phyloP scores from a whole-genome alignment of 2,329 filamentous ascomycete species.

The Rugonectria rugulosa region DNA sequence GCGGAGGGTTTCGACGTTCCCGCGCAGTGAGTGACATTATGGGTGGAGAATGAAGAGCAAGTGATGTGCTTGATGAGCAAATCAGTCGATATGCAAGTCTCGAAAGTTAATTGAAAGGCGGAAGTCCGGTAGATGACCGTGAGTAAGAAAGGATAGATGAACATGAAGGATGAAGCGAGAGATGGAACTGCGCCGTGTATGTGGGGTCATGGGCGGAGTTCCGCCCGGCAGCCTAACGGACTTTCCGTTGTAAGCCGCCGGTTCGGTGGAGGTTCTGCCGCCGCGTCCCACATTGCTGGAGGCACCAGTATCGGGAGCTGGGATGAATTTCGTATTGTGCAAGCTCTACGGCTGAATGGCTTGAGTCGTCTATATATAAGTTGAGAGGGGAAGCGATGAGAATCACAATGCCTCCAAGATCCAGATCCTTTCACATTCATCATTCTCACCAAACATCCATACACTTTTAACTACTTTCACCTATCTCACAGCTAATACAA shows the following conservation, averaged over 20 bases:
- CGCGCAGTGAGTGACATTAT: slow-evolving; percentile 41
- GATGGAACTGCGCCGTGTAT: slow-evolving; percentile 25
- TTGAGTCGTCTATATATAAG: not conserved
- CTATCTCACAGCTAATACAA: slow-evolving; percentile 22
- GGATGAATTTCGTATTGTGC: not conserved
- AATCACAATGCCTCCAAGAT: not conserved
- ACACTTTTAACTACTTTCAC: not conserved
- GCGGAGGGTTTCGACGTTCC: slow-evolving; percentile 54
- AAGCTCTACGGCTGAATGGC: not conserved
- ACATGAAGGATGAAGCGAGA: slow-evolving; percentile 3
- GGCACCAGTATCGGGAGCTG: not conserved
- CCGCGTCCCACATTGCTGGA: not conserved
- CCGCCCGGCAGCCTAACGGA: slow-evolving; percentile 29
- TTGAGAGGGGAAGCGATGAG: not conserved
- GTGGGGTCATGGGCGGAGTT: slow-evolving; percentile 38
- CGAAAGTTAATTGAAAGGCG: not conserved
- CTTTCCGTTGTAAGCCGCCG: not conserved
- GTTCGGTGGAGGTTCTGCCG: slow-evolving; percentile 21
- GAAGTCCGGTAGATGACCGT: not conserved
- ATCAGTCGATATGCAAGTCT: not conserved
- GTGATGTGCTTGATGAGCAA: not conserved
- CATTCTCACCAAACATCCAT: not conserved
- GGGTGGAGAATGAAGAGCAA: not conserved
- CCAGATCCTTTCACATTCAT: not conserved
- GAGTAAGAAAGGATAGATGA: not conserved